Conservation (phyloP, 345 rosid genomes). For the Fremontodendron californicum region DNA sequence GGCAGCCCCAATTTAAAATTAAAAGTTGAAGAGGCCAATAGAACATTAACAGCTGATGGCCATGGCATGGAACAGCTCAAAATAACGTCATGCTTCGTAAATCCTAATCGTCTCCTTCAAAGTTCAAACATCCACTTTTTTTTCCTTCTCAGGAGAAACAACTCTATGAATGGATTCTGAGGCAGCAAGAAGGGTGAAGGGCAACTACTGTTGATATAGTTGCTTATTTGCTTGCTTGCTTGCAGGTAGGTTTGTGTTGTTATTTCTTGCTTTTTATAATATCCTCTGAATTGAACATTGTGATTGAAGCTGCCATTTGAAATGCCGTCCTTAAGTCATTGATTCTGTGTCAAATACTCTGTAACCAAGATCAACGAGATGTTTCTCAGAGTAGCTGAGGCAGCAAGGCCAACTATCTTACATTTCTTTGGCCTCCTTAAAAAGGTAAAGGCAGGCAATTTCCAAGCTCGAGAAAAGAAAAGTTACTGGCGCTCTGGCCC, state of each 20-base stretch:
- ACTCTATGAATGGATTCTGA: constrained; percentile 68
- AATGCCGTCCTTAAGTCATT: not conserved
- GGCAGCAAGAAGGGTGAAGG: constrained; percentile 64
- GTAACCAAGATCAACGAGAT: too few species aligned
- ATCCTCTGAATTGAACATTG: not conserved
- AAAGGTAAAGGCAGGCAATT: not conserved
- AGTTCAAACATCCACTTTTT: not conserved
- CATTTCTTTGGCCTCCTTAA: not conserved
- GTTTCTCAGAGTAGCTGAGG: too few species aligned
- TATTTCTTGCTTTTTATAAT: not conserved
- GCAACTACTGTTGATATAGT: constrained; percentile 50
- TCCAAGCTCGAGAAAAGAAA: not conserved
- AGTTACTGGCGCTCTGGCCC: too few species aligned
- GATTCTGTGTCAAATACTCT: too few species aligned
- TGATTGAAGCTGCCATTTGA: not conserved
- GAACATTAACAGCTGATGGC: too few species aligned
- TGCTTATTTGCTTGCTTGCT: constrained; percentile 55
- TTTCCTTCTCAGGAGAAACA: constrained; percentile 51
- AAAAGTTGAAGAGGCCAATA: too few species aligned
- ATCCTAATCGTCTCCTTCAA: too few species aligned
- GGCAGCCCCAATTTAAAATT: too few species aligned
- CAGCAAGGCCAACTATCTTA: too few species aligned
- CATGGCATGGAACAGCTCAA: too few species aligned
- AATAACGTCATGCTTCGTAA: too few species aligned
- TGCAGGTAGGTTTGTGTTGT: constrained; percentile 42